Percentiles rank a stretch among this genome's conserved stretches.
Evolutionary conservation across 2,329 filamentous ascomycete genomes (phyloP).

Genomic region (Diplodia seriata): DNA sequence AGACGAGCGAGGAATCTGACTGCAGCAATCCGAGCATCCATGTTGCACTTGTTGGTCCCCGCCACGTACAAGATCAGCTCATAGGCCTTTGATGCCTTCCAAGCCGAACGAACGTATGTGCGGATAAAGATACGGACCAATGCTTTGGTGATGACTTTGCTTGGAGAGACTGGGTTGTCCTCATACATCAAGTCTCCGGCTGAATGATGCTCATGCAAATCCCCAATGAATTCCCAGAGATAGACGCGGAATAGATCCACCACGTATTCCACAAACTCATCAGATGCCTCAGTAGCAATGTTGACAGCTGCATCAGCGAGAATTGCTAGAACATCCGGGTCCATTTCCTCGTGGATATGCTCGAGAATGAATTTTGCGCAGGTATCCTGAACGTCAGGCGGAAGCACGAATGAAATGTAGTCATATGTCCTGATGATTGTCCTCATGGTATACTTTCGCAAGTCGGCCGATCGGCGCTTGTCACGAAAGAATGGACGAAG

Average conservation of each 20-base stretch:
- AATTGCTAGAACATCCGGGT: slow-evolving; percentile 69
- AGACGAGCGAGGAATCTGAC: slow-evolving; percentile 71
- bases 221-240: slow-evolving; percentile 41
- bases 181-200: slow-evolving; percentile 34
- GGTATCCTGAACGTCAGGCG: slow-evolving; percentile 63
- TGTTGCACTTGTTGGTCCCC: slow-evolving; percentile 42
- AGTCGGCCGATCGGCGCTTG: slow-evolving; percentile 51
- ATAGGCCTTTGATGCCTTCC: slow-evolving; percentile 64
- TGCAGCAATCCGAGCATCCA: slow-evolving; percentile 48
- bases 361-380: slow-evolving; percentile 68
- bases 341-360: slow-evolving; percentile 67
- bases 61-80: slow-evolving; percentile 46
- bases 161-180: slow-evolving; percentile 55
- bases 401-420: slow-evolving; percentile 62
- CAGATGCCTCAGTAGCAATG: slow-evolving; percentile 66
- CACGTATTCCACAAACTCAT: slow-evolving; percentile 61
- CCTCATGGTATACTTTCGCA: slow-evolving; percentile 68
- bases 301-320: slow-evolving; percentile 70
- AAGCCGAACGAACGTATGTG: slow-evolving; percentile 69
- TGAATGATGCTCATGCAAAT: slow-evolving; percentile 35
- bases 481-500: slow-evolving; percentile 46
- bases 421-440: slow-evolving; percentile 61
- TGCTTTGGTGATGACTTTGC: slow-evolving; percentile 74
- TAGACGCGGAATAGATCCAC: slow-evolving; percentile 52
- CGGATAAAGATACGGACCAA: slow-evolving; percentile 79